Base-by-base conservation (phyloP, 2,329 filamentous ascomycete species). In the Aspergillus novoparasiticus region DNA sequence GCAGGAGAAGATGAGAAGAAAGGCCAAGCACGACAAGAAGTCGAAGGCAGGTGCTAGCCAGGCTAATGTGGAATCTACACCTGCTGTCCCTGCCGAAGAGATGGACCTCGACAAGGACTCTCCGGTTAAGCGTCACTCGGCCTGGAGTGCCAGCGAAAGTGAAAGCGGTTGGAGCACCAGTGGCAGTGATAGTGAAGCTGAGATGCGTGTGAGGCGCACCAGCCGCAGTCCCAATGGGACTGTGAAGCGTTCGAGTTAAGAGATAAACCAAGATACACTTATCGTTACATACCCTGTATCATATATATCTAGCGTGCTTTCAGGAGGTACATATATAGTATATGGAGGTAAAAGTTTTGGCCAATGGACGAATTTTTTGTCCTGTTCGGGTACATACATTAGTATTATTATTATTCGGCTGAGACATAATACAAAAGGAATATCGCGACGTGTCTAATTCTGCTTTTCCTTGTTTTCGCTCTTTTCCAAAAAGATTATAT, bases 121-220 rank as follows among this genome's bases (percentile, higher is more conserved):
- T 28, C 57, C 32, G 14, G 51, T 39, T 19, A 57, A 55, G 16
- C 34, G 32, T 36, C 46, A 61, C n/a, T 75, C 74, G 28, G 67
- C 69, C 50, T 79, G 73, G 72, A 74, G 72, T 69, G 76, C 73
- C 1, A 75, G 75, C 61, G 76, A 78, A 61, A 78, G 75, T 60
- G 76, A 78, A 58, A 71, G 66, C 34, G 76, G 75, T 4, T 79
- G 76, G 76, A 70, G 67, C 50, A 74, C 70, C 2, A 75, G 72
- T 62, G 73, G 62, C 6, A 56, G 58, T 48, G 68, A 64, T 14
- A 55, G 57, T 50, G 60, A 57, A 45, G 39, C 30, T 14, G 34
- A 41, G 26, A 39, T 12, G 12, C 48, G 32, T 16, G 8, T 2
- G 10, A 23, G 11, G 21, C 51, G 30, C 51, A 36, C 21, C 51